Conservation (phyloP, 257 asterid species). For the Solanum phureja region DNA sequence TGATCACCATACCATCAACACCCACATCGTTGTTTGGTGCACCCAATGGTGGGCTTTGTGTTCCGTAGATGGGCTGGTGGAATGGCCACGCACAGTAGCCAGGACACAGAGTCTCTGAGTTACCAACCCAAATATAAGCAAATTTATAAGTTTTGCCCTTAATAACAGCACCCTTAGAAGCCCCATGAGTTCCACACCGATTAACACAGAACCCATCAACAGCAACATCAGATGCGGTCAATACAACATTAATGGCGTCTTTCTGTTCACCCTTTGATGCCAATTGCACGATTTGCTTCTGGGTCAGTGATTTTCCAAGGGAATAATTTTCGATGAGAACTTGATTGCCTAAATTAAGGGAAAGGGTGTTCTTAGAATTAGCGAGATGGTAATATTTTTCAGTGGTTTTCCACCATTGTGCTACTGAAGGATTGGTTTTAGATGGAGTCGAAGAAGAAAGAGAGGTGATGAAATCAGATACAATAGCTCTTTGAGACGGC, state of each 20-base stretch:
- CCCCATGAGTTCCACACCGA: constrained; percentile 52
- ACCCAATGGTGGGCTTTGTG: constrained; percentile 33
- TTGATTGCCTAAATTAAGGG: constrained; percentile 23
- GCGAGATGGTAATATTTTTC: constrained; percentile 26
- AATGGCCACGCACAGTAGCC: constrained; percentile 64
- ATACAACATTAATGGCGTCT: constrained; percentile 43
- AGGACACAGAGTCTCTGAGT: constrained; percentile 43
- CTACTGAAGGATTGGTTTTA: constrained; percentile 19
- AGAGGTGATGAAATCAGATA: constrained; percentile 23
- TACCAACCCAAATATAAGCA: constrained; percentile 58
- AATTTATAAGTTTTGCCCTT: constrained; percentile 31
- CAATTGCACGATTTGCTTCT: constrained; percentile 17
- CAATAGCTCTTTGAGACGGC: constrained; percentile 9
- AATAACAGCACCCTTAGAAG: neutral
- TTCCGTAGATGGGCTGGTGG: constrained; percentile 52
- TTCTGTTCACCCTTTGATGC: constrained; percentile 31
- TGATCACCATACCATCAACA: constrained; percentile 36
- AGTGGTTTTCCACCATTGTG: constrained; percentile 35
- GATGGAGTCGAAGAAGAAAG: constrained; percentile 14
- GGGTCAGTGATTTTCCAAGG: constrained; percentile 32
- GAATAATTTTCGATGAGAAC: constrained; percentile 18
- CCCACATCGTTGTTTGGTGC: constrained; percentile 54
- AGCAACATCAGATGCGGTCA: constrained; percentile 43
- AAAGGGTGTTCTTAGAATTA: constrained; percentile 14
- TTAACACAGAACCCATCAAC: constrained; percentile 44